Evolutionary conservation across 371 early-diverging fungal species (phyloP).

Genomic region (Mucor velutinosus): DNA sequence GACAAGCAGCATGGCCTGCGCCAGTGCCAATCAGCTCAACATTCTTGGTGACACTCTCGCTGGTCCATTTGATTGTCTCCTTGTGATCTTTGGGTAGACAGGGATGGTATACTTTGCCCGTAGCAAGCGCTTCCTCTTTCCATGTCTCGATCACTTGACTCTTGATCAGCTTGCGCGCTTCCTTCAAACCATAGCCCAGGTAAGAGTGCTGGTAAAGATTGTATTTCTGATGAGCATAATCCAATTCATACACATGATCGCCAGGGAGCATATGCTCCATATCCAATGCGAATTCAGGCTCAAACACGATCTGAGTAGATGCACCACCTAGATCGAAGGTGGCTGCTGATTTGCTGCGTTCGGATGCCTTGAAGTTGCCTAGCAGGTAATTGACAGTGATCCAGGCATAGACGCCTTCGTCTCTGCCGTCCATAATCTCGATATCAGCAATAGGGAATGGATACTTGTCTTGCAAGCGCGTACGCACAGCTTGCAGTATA

Average conservation of each 20-base stretch:
- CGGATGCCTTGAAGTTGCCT: slow-evolving; percentile 47
- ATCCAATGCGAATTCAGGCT: slow-evolving; percentile 64
- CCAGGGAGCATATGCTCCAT: slow-evolving; percentile 56
- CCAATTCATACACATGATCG: slow-evolving; percentile 68
- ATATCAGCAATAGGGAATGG: slow-evolving; percentile 84
- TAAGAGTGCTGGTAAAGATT: slow-evolving; percentile 93
- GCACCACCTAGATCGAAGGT: slow-evolving; percentile 98
- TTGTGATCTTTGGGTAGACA: slow-evolving; percentile 41
- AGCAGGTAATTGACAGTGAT: slow-evolving; percentile 96
- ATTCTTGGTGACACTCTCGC: slow-evolving; percentile 7
- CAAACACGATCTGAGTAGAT: slow-evolving; percentile 96
- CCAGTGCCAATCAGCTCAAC: slow-evolving; percentile 54
- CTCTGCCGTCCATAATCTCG: slow-evolving; percentile 92
- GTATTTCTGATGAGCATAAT: slow-evolving; percentile 72
- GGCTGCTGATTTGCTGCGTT: slow-evolving; percentile 72
- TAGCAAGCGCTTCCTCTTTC: slow-evolving; percentile 24
- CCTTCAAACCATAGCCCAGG: slow-evolving; percentile 88
- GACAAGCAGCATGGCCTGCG: slow-evolving; percentile 58
- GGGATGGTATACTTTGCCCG: slow-evolving; percentile 33
- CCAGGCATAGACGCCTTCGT: slow-evolving; percentile 99
- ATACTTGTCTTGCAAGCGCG: slow-evolving; percentile 69
- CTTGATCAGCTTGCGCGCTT: slow-evolving; percentile 61
- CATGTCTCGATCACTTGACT: slow-evolving; percentile 23
- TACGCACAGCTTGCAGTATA: slow-evolving; percentile 76
- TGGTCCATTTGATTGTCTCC: slow-evolving; percentile 25